Conservation (phyloP, 441 rosid species). For the Arabidopsis lyrata region DNA sequence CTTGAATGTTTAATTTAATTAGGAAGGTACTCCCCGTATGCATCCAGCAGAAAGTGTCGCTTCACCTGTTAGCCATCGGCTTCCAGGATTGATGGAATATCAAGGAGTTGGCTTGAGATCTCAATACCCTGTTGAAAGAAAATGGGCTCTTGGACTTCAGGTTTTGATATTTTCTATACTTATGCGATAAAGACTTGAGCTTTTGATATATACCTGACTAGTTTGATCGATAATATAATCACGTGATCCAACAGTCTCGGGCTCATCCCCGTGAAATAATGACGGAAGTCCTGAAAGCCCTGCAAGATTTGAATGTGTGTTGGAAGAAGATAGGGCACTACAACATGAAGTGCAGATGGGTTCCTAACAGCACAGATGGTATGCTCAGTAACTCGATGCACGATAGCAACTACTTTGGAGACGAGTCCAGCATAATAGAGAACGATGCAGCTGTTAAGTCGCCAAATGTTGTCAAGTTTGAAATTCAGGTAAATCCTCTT, state of each 20-base stretch:
- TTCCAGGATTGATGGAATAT: conserved; percentile 74
- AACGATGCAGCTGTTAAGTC: conserved; percentile 61
- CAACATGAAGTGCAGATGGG: conserved; percentile 98
- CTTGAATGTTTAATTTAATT: conserved; percentile 24
- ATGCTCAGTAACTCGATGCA: conserved; percentile 67
- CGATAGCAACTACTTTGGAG: conserved; percentile 70
- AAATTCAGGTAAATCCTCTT: conserved; percentile 77
- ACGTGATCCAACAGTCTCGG: conserved; percentile 63
- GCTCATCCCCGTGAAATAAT: conserved; percentile 98
- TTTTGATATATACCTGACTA: conserved; percentile 25
- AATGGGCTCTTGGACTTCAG: conserved; percentile 99
- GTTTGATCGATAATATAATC: conserved; percentile 15
- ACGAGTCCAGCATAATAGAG: conserved; percentile 66
- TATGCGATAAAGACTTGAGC: conserved; percentile 4
- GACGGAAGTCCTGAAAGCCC: conserved; percentile 95
- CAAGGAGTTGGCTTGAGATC: conserved; percentile 75
- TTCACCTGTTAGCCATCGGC: conserved; percentile 65
- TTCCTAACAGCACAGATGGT: conserved; percentile 65
- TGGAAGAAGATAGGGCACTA: conserved; percentile 98
- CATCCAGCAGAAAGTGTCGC: conserved; percentile 65
- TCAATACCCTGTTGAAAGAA: conserved; percentile 77
- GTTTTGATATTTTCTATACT: conserved; percentile 43
- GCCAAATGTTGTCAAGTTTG: conserved; percentile 86
- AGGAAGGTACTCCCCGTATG: conserved; percentile 79
- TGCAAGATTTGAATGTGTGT: conserved; percentile 83